Conservation (phyloP, 2,329 filamentous ascomycete genomes). For the Knufia petricola region DNA sequence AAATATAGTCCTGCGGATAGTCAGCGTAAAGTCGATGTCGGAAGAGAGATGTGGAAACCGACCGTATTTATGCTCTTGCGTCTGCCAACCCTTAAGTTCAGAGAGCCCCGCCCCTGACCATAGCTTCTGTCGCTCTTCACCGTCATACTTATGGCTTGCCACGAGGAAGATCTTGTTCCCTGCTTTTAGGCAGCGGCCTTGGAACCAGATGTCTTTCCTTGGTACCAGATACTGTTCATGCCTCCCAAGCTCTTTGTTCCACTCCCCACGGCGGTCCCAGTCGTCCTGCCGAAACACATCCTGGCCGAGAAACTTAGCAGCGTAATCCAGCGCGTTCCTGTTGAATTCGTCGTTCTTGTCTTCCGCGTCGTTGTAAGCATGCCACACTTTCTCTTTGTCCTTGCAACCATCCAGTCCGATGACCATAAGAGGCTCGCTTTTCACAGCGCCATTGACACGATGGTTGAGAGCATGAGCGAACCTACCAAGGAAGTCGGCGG, state of each 20-base stretch:
- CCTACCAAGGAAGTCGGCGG: conserved; percentile 60
- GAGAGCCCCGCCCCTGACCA: conserved; percentile 52
- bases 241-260: conserved; percentile 60
- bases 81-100: conserved; percentile 35
- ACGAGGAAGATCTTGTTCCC: conserved; percentile 77
- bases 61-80: conserved; percentile 14
- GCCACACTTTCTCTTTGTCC: conserved; percentile 69
- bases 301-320: conserved; percentile 69
- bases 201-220: conserved; percentile 54
- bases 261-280: conserved; percentile 78
- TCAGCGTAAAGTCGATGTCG: no score
- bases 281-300: conserved; percentile 60
- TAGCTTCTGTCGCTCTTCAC: conserved; percentile 51
- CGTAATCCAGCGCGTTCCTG: conserved; percentile 69
- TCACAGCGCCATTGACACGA: not conserved
- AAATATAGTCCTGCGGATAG: no score
- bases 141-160: conserved; percentile 78
- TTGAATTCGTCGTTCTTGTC: conserved; percentile 75
- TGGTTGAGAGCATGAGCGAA: conserved; percentile 56
- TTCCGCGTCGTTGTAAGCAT: conserved; percentile 63
- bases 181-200: conserved; percentile 55
- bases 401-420: conserved; percentile 76
- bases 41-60: no score
- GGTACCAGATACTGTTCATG: conserved; percentile 82
- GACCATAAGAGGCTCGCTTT: conserved; percentile 43